phyloP scores from a whole-genome alignment of 177 flowering plant genomes.

The Telopea speciosissima region DNA sequence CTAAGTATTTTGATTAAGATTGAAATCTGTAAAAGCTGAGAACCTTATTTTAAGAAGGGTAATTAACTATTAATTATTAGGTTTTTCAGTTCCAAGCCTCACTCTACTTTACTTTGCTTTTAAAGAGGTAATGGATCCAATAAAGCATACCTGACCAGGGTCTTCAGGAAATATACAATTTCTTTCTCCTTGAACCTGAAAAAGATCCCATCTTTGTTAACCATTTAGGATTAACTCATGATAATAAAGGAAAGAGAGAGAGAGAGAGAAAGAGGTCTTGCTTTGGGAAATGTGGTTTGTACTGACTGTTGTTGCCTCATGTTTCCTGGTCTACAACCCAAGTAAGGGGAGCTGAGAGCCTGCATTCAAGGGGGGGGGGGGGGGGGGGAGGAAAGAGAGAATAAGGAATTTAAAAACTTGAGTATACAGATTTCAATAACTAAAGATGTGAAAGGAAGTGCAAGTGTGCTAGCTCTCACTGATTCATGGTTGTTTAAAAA shows the following conservation, averaged over 20 bases:
- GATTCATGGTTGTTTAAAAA: conserved; percentile 28
- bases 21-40: conserved; percentile 29
- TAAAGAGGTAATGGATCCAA: conserved; percentile 38
- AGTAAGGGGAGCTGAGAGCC: conserved; percentile 87
- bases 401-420: conserved; percentile 22
- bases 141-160: conserved; percentile 82
- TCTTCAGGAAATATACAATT: conserved; percentile 75
- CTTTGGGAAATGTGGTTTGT: conserved; percentile 20
- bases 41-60: conserved; percentile 13
- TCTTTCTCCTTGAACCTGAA: conserved; percentile 62
- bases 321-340: conserved; percentile 60
- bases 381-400: too few species aligned
- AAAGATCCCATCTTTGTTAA: conserved; percentile 15
- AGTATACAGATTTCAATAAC: conserved; percentile 20
- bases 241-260: conserved; percentile 5
- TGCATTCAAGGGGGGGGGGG: conserved; percentile 35
- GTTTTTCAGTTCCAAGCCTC: conserved; percentile 15
- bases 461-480: too few species aligned
- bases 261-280: conserved; percentile 14
- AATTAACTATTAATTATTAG: conserved; percentile 8
- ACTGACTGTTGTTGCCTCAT: conserved; percentile 57
- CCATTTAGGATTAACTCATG: too few species aligned
- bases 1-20: conserved; percentile 1
- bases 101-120: conserved; percentile 2
- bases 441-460: conserved; percentile 20